Evolutionary conservation across 202 grass and related monocot species (phyloP), one percentile per base, ranked within the genome.

Genomic region (Zoysia matrella): DNA sequence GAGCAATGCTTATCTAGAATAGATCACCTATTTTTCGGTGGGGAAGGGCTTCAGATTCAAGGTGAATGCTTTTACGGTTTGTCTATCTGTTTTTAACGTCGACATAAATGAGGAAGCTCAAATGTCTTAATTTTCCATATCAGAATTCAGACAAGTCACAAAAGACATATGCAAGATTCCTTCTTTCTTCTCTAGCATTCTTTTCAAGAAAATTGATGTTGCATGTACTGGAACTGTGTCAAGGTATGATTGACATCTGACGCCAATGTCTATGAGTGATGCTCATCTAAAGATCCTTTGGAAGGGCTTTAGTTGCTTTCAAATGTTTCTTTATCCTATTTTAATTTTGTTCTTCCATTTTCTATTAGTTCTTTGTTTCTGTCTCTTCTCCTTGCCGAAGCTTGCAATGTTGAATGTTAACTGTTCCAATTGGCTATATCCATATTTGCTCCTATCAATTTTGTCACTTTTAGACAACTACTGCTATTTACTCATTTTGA

Each of bases 1-100:
- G 96, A 99, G 84, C 96, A 99, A 50, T 99, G 91, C 75, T 85
- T 99, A 81, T 96, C 93, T 82, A 95, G 91, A 83, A 36, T 36
- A 36, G 30, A 36, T 94, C 72, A 36, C 30, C 30, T 36, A 36
- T 36, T 36, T 36, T 36, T 36, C 30, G 30, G 30, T 36, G 30
- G 30, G 30, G 30, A 36, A 36, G 30, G 30, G 30, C 30, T 36
- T 36, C 30, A 36, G 30, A 36, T 36, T 36, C 87, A 90, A 88
- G 96, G 93, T 94, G 46, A 83, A n/a, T 82, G 44, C 18, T 60
- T 66, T 71, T 47, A 76, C 14, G 67, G 70, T 84, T 73, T 57
- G n/a, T 22, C n/a, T 70, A 39, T 80, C 39, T 15, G 11, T 72
- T 72, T 57, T 70, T 51, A 0, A 8, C 15, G 69, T 74, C 78